Evolutionary conservation across 148 eudicot genomes (phyloP), one percentile per base, ranked within the genome.

Genomic region (Cornus florida): DNA sequence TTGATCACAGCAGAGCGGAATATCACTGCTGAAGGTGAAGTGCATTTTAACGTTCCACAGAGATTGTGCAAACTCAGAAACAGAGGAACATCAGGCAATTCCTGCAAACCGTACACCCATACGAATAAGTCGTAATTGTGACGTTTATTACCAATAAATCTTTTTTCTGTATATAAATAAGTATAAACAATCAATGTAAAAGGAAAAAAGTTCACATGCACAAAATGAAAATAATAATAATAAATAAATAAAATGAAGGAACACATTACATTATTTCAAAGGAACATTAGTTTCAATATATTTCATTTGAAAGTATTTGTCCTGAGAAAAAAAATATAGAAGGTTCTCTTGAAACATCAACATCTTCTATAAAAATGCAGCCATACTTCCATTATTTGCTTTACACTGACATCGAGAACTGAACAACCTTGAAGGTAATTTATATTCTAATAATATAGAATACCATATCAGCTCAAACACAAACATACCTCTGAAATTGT

Each of bases 1-100:
- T 97, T 97, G 70, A 97, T 86, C 70, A 97, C 97, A 17, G 99
- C 98, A 67, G 99, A 97, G 38, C 93, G 93, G 72, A 94, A 94
- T 69, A 94, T 88, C 22, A 92, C 96, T 2, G 99, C 95, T 28
- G 97, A 89, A 0, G 99, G 99, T 59, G 98, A 92, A 20, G 98
- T 97, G 84, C 99, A 97, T 82, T 97, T 97, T 67, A 97, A 77
- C 17, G 99, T 97, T 80, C 89, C 97, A 84, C 96, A 90, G 64
- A 97, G 96, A 83, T 87, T 92, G 87, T 94, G 98, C 89, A 94
- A 79, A 80, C 97, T 90, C 84, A 90, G 78, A 77, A 92, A 97
- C 78, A 97, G 86, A 43, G 99, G 96, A 73, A 94, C 94, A 86
- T 97, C 99, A 11, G 92, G 93, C 80, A 97, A 81, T 86, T 97